These are phyloP conservation scores for Jaltomata sinuosa DNA, from an alignment of 257 asterid genomes.

Conservation along the genomic window DNA sequence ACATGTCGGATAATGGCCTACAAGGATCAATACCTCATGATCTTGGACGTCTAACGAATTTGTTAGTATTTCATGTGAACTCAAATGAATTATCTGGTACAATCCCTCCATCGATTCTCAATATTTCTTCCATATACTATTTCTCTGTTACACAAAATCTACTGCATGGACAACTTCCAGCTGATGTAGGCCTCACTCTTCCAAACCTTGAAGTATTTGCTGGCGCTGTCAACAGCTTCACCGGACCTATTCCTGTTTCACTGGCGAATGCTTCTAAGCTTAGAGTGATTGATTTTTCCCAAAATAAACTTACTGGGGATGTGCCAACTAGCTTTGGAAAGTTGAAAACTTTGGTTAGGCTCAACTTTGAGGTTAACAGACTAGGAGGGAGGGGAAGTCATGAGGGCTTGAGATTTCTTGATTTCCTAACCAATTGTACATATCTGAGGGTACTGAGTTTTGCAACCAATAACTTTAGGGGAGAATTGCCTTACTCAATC, in stretches of 20 bases:
- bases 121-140: not conserved
- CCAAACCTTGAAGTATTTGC: conserved; percentile 9
- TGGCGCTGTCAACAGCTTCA: conserved; percentile 9
- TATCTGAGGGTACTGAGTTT: conserved; percentile 9
- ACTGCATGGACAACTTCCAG: conserved; percentile 9
- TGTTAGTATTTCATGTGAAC: not conserved
- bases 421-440: conserved; percentile 15
- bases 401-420: conserved; percentile 4
- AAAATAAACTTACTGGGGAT: conserved; percentile 6
- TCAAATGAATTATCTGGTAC: conserved; percentile 5
- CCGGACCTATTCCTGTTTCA: conserved; percentile 20
- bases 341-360: not conserved
- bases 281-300: conserved; percentile 1
- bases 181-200: conserved; percentile 8
- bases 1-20: not conserved
- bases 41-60: not conserved
- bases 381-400: not conserved
- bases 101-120: conserved; percentile 5
- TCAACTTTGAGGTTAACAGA: conserved; percentile 2
- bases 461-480: not conserved
- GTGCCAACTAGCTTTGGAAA: conserved; percentile 5
- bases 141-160: conserved; percentile 2
- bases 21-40: conserved; percentile 9
- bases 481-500: conserved; percentile 7
- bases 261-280: conserved; percentile 17